These are phyloP conservation scores for Taphrina communis DNA, from an alignment of 1,139 yeast genomes.

Conservation along the genomic window DNA sequence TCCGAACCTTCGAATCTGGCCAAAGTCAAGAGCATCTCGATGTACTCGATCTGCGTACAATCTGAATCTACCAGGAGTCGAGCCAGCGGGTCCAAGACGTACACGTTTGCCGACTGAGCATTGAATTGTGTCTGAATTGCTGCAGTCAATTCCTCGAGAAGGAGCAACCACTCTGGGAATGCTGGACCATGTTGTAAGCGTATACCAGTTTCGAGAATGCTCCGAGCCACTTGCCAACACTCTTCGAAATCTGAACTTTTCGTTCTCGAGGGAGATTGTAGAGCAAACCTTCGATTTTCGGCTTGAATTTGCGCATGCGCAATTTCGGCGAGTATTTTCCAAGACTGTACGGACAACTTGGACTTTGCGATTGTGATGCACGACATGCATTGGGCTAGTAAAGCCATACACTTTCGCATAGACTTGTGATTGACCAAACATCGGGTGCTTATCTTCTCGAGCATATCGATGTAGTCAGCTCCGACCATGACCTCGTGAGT, in stretches of 20 bases:
- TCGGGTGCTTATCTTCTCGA: slow-evolving; percentile 6
- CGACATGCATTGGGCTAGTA: slow-evolving; percentile 5
- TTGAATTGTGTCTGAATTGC: not conserved
- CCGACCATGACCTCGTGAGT: slow-evolving; percentile 1
- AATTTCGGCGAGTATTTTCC: slow-evolving; percentile 18
- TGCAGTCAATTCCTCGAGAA: not conserved
- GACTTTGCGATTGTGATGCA: not conserved
- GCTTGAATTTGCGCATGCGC: slow-evolving; percentile 1
- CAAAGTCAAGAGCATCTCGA: not conserved
- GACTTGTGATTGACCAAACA: slow-evolving; percentile 15
- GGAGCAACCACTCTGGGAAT: slow-evolving; percentile 6
- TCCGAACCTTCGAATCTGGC: not conserved
- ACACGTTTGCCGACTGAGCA: not conserved
- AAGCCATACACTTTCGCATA: slow-evolving; percentile 6
- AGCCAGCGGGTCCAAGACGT: slow-evolving; percentile 1
- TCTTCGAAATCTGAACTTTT: not conserved
- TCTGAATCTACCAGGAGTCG: not conserved
- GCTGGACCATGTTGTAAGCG: slow-evolving; percentile 2
- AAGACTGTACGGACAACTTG: slow-evolving; percentile 4
- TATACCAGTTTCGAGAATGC: slow-evolving; percentile 1
- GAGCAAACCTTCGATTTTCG: not conserved
- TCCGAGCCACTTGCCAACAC: not conserved
- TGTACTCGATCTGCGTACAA: slow-evolving; percentile 2
- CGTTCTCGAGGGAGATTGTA: slow-evolving; percentile 6
- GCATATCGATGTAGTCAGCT: slow-evolving; percentile 2